A percentile compares a stretch with the other conserved stretches of the same genome.
Evolutionary conservation across 2,329 filamentous ascomycete genomes (phyloP).

Genomic region (Chaetomiaceae sp.): DNA sequence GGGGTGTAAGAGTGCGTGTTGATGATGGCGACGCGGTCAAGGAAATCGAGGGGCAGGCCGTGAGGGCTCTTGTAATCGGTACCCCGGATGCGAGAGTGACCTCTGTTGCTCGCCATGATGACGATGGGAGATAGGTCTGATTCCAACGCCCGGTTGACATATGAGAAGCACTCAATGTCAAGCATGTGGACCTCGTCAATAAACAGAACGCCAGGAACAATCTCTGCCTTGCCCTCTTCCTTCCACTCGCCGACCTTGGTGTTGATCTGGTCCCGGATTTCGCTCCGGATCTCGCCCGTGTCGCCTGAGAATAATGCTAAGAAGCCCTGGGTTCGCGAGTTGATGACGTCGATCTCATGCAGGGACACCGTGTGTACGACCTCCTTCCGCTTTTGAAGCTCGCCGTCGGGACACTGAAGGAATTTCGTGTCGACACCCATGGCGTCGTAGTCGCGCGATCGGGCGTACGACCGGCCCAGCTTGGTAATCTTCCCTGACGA

Average conservation of each 20-base stretch:
- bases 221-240: slow-evolving; percentile 97
- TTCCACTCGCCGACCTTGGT: slow-evolving; percentile 99
- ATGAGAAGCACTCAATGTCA: slow-evolving; percentile 98
- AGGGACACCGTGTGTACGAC: slow-evolving; percentile 94
- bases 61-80: slow-evolving; percentile 93
- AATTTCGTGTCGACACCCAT: slow-evolving; percentile 99
- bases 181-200: slow-evolving; percentile 99
- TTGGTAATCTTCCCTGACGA: slow-evolving; percentile 97
- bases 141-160: slow-evolving; percentile 94
- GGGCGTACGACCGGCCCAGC: slow-evolving; percentile 87
- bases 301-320: slow-evolving; percentile 95
- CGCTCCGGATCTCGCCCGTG: slow-evolving; percentile 94
- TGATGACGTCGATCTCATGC: slow-evolving; percentile 99
- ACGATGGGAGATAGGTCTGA: slow-evolving; percentile 93
- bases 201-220: slow-evolving; percentile 94
- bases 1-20: slow-evolving; percentile 79
- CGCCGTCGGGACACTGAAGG: slow-evolving; percentile 93
- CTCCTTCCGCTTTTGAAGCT: slow-evolving; percentile 95
- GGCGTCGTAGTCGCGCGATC: slow-evolving; percentile 95
- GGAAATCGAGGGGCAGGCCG: slow-evolving; percentile 88
- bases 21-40: slow-evolving; percentile 94
- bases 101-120: slow-evolving; percentile 98
- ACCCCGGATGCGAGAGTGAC: slow-evolving; percentile 84
- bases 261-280: slow-evolving; percentile 98
- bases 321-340: slow-evolving; percentile 97